Base-by-base conservation (phyloP, 495 filamentous ascomycete genomes). In the Aspergillus bridgeri region DNA sequence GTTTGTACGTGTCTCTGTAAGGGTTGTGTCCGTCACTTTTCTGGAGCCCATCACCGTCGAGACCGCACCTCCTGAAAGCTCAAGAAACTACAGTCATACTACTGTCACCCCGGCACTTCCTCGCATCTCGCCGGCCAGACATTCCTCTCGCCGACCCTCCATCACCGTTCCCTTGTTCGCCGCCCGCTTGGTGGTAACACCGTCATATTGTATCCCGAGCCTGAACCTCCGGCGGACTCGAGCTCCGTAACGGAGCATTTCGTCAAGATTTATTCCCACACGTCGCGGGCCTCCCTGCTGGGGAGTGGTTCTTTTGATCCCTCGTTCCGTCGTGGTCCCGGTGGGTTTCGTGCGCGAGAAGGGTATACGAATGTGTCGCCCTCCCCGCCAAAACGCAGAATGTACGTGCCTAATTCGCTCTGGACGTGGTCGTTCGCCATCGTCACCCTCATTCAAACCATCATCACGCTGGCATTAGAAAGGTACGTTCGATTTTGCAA, bases 381-480 rank as follows among this genome's bases (percentile, higher is more conserved):
- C 2, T 38, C 27, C 6, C 56, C 56, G 1, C 46, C 54, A 18
- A 64, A 58, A 57, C 58, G 66, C 60, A 80, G 70, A 63, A 85
- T 87, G 78, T 91, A 91, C 62, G 77, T 86, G 61, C 85, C 93
- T 51, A 88, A 84, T 65, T 87, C 90, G 4, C 77, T 77, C 63
- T 98, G 95, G 95, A 91, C 91, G 3, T 94, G 91, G 85, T 73
- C 84, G 55, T 97, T 97, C 68, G 79, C 92, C 65, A 66, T 86
- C 59, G 77, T 89, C 42, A 85, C 92, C 27, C 70, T 86, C 42
- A 42, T 91, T 45, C 95, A 98, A 71, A 87, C 90, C 42, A 70
- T 87, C 27, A 83, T 93, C 48, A 86, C 87, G 27, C 79, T 98
- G 57, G 87, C 81, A 5, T 85, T 96, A 48, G 91, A 98, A 82